phyloP scores from a whole-genome alignment of 768 basidiomycete species.

The Lactifluus piperatus region DNA sequence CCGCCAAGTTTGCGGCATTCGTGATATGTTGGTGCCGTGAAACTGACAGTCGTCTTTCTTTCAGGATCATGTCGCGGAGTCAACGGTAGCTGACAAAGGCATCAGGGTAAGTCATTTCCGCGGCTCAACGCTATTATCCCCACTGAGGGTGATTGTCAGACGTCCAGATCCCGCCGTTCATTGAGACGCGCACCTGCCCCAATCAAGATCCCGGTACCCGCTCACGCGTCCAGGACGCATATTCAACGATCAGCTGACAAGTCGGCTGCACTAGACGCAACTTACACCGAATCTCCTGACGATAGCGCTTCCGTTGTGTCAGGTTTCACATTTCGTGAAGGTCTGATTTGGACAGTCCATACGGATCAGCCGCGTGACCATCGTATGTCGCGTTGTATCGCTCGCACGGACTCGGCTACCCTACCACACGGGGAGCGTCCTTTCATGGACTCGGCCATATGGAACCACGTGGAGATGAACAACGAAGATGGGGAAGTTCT shows the following conservation, averaged over 20 bases:
- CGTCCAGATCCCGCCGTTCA: not conserved
- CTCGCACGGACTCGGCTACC: slow-evolving; percentile 19
- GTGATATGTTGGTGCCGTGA: not conserved
- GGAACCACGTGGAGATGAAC: not conserved
- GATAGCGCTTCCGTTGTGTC: slow-evolving; percentile 13
- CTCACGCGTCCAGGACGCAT: not conserved
- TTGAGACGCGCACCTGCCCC: slow-evolving; percentile 8
- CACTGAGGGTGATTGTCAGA: not conserved
- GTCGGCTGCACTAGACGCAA: not conserved
- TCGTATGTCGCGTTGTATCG: slow-evolving; percentile 8
- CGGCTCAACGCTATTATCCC: not conserved
- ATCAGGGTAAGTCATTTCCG: not conserved
- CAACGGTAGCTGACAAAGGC: not conserved
- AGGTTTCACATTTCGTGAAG: slow-evolving; percentile 15
- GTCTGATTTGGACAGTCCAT: slow-evolving; percentile 6
- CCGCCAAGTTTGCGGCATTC: not conserved
- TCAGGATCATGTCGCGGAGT: not conserved
- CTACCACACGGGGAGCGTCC: slow-evolving; percentile 6
- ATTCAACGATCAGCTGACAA: slow-evolving; percentile 6
- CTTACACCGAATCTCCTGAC: slow-evolving; percentile 7
- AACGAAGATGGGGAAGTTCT: not conserved
- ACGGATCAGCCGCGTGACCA: slow-evolving; percentile 5
- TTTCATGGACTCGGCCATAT: not conserved
- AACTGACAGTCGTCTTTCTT: not conserved
- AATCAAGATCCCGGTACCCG: slow-evolving; percentile 12